A percentile compares a stretch with the other conserved stretches of the same genome.
Evolutionary conservation across 2,329 filamentous ascomycete genomes (phyloP).

Genomic region (Sarocladium brachiariae): DNA sequence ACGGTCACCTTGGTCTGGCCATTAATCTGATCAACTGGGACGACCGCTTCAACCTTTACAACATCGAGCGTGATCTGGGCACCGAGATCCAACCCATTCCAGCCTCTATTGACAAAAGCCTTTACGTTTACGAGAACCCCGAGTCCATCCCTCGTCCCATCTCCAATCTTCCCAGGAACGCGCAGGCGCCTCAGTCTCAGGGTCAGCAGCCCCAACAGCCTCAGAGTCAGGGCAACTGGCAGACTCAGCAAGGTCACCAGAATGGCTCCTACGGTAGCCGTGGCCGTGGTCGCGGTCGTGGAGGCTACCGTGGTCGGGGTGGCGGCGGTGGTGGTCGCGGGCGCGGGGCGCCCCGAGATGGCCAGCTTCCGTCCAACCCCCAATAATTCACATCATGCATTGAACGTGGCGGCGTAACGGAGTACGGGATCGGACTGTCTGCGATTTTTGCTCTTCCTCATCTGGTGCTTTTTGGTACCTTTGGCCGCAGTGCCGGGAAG

Average conservation of each 20-base stretch:
- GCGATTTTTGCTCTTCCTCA: slow-evolving; percentile 16
- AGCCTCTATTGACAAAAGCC: slow-evolving; percentile 86
- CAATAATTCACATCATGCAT: slow-evolving; percentile 17
- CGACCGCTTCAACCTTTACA: slow-evolving; percentile 96
- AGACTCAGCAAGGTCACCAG: slow-evolving; percentile 31
- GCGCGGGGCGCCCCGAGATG: slow-evolving; percentile 28
- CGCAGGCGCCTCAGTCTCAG: slow-evolving; percentile 20
- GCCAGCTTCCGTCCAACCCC: slow-evolving; percentile 25
- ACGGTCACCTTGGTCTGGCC: slow-evolving; percentile 91
- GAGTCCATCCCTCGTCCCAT: slow-evolving; percentile 86
- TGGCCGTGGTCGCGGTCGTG: slow-evolving; percentile 29
- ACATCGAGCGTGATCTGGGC: slow-evolving; percentile 93
- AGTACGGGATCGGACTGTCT: slow-evolving; percentile 16
- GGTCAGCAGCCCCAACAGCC: slow-evolving; percentile 18
- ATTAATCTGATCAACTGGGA: slow-evolving; percentile 99
- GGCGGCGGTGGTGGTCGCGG: slow-evolving; percentile 25
- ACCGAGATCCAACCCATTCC: slow-evolving; percentile 98
- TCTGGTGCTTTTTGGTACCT: slow-evolving; percentile 19
- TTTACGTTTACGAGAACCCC: slow-evolving; percentile 96
- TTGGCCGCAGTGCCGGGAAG: not conserved
- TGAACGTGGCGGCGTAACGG: slow-evolving; percentile 20
- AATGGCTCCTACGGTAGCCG: slow-evolving; percentile 30
- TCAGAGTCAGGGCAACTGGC: slow-evolving; percentile 33
- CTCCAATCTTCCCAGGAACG: slow-evolving; percentile 37
- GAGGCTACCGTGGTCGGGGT: slow-evolving; percentile 31